Evolutionary conservation across 768 basidiomycete genomes (phyloP), one percentile per base, ranked within the genome.

Genomic region (Fibroporia radiculosa): DNA sequence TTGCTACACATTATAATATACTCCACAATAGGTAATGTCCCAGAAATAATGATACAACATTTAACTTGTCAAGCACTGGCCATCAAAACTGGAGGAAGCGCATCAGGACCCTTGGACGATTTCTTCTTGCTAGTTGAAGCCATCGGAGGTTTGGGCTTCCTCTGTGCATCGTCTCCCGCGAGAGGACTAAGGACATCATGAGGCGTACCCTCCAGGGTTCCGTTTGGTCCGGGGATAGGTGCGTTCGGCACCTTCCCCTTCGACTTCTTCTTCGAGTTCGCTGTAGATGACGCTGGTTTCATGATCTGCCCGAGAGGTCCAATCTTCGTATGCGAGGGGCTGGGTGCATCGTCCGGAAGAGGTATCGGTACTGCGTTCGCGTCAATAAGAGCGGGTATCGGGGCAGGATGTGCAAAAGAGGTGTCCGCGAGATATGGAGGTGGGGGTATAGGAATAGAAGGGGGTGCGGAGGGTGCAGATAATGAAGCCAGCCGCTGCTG

Each of bases 271-370:
- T 75, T 62, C 10, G 67, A 45, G 1, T 67, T 45, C 1, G 66
- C 67, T 1, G 70, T 56, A 14, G 70, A 61, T 0, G 69, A 54
- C 2, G 69, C 71, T 1, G 70, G 66, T 57, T 78, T 76, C 56
- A 79, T 54, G 48, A 89, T 75, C 59, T 89, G 85, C 6, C 88
- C 88, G 14, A 89, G 64, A 0, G 88, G 89, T 0, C 86, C 85
- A 54, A 90, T 75, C 67, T 85, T 90, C 35, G 73, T 65, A 52
- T 86, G 84, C 3, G 67, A 59, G 10, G 74, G 56, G 27, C 65
- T 66, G 0, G 84, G 80, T 2, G 63, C 27, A 53, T 91, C 88
- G 68, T 91, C 88, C 7, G 73, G 71, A 3, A 90, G 68, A 3
- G 69, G 58, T 13, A 75, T 44, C 18, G 54, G 45, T 13, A 62